A percentile compares a stretch with the other conserved stretches of the same genome.
Evolutionary conservation across 116 monocot genomes (phyloP).

Genomic region (Dioscorea cayenensis): DNA sequence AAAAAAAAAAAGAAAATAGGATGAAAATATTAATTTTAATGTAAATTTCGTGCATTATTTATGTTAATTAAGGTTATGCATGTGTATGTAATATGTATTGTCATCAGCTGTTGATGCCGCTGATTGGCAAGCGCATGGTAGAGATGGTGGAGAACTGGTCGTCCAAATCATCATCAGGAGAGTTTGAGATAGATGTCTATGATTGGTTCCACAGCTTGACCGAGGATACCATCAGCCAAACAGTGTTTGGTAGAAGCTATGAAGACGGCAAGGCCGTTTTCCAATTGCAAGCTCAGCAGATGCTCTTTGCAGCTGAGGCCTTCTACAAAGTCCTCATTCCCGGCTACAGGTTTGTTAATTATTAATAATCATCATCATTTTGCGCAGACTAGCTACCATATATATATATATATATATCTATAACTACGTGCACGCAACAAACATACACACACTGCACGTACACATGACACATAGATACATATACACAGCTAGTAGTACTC

Average conservation of each 20-base stretch:
- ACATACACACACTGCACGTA: too few species aligned
- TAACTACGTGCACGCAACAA: too few species aligned
- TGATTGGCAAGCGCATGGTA: constrained; percentile 52
- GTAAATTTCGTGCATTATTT: too few species aligned
- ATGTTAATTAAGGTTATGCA: too few species aligned
- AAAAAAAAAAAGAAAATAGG: too few species aligned
- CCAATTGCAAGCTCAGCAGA: constrained; percentile 73
- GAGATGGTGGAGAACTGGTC: constrained; percentile 61
- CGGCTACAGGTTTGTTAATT: constrained; percentile 58
- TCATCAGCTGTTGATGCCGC: constrained; percentile 40
- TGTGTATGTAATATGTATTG: too few species aligned
- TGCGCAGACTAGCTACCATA: too few species aligned
- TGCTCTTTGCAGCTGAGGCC: constrained; percentile 82
- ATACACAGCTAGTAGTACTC: too few species aligned
- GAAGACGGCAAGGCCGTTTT: constrained; percentile 79
- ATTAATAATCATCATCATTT: too few species aligned
- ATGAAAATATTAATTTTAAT: too few species aligned
- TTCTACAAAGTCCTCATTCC: constrained; percentile 79
- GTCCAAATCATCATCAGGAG: constrained; percentile 23
- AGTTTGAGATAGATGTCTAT: constrained; percentile 80
- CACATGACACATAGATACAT: too few species aligned
- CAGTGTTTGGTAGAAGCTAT: constrained; percentile 76
- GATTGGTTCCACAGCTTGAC: constrained; percentile 90
- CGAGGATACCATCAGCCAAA: constrained; percentile 74
- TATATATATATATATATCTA: too few species aligned